Evolutionary conservation across 2,329 filamentous ascomycete species (phyloP).

Genomic region (Botrytis fabae): DNA sequence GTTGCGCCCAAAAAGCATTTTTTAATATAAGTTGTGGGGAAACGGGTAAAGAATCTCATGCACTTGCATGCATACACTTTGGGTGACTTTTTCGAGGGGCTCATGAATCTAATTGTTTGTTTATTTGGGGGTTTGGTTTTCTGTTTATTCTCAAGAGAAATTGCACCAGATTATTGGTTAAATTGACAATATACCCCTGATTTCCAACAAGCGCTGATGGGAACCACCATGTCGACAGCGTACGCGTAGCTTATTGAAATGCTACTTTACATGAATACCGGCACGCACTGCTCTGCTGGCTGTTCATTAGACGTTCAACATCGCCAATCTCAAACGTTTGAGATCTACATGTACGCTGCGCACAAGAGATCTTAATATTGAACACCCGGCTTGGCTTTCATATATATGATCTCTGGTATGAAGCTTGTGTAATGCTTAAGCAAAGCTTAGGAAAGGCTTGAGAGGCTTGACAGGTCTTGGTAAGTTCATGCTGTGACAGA

Average conservation of each 20-base stretch:
- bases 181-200: background rate
- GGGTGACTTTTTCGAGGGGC: background rate
- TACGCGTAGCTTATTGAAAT: background rate
- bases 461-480: background rate
- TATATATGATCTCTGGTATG: background rate
- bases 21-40: background rate
- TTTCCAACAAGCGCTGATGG: background rate
- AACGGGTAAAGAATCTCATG: background rate
- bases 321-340: background rate
- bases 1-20: background rate
- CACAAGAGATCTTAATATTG: background rate
- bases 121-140: background rate
- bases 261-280: background rate
- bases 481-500: background rate
- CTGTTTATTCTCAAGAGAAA: background rate
- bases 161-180: background rate
- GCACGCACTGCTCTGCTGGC: background rate
- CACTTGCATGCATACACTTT: background rate
- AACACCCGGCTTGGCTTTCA: background rate
- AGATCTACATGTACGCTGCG: background rate
- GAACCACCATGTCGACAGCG: background rate
- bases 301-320: background rate
- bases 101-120: background rate
- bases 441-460: constrained; percentile 1
- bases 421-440: background rate